A percentile compares a stretch with the other conserved stretches of the same genome.
Conservation (phyloP, 1,284 basidiomycete species). For the Ceratobasidium sp. region DNA sequence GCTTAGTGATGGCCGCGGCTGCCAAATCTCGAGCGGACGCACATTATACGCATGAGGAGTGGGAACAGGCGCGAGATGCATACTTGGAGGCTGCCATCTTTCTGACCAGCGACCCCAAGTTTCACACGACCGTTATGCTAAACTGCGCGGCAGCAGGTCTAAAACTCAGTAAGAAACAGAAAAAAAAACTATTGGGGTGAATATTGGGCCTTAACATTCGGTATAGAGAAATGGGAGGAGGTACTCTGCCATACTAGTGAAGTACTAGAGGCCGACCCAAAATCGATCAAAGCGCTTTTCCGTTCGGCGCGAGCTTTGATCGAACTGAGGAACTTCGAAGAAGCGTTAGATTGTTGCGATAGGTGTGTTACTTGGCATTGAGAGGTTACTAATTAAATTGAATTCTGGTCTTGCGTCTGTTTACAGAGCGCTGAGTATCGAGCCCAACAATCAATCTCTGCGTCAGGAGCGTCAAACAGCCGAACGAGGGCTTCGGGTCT, state of each 20-base stretch:
- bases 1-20: constrained; percentile 7
- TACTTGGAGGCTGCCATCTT: not conserved
- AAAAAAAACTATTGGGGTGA: not conserved
- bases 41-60: not conserved
- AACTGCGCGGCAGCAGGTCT: not conserved
- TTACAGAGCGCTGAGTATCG: too few species aligned
- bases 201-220: not conserved
- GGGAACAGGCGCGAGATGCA: constrained; percentile 4
- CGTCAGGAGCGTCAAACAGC: too few species aligned
- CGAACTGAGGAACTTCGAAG: constrained; percentile 78
- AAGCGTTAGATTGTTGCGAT: constrained; percentile 84
- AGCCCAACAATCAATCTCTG: too few species aligned
- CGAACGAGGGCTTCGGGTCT: too few species aligned
- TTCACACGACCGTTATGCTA: constrained; percentile 14
- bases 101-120: not conserved
- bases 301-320: constrained; percentile 84
- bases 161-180: not conserved
- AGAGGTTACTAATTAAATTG: not conserved
- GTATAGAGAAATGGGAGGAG: not conserved
- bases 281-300: constrained; percentile 85
- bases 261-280: constrained; percentile 74
- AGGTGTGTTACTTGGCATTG: constrained; percentile 55
- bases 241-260: not conserved
- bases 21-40: not conserved
- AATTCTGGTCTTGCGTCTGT: not conserved